Base-by-base conservation (phyloP, 2,329 filamentous ascomycete species). In the Cladobotryum protrusum region DNA sequence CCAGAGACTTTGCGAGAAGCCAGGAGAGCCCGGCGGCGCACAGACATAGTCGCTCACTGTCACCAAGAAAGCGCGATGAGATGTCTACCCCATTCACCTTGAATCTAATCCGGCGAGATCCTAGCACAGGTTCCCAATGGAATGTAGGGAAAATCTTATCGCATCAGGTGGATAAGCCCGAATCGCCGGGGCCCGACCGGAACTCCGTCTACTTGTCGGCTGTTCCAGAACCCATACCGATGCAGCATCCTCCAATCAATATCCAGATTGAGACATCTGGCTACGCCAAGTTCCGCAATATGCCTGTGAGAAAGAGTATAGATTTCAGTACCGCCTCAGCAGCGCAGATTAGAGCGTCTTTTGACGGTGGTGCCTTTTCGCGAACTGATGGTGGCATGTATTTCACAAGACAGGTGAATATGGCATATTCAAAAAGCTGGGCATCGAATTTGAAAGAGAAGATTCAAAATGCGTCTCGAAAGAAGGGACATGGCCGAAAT, bases 81-180 rank as follows among this genome's bases (percentile, higher is more conserved):
- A 57, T 59, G 6, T 49, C 52, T 18, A 57, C 64, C 0, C 72
- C 77, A 0, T 82, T 81, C 54, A 75, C 72, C 2, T 67, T 83
- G 13, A 84, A 81, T 0, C 66, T 91, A 13, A 89, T 90, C 58
- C 82, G 87, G n/a, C 79, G 86, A 55, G 84, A 90, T 62, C 85
- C 85, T 1, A 73, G 77, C 18, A 80, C 83, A 8, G 81, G 82
- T 7, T 75, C 74, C 48, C 87, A 90, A 64, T 89, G 86, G 85
- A 90, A 90, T 60, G 77, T 90, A 12, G 87, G 83, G 18, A 82
- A 75, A 48, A 76, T 89, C 44, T 76, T 75, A 2, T 81, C 77
- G 0, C 74, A 74, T 52, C 75, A 79, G 54, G 63, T 72, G 13
- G 73, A 77, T 41, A 49, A 47, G 15, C 57, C 60, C 9, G 57